These are phyloP conservation scores for Plasmodium fragile DNA, from an alignment of 169 alveolate species.

Conservation along the genomic window DNA sequence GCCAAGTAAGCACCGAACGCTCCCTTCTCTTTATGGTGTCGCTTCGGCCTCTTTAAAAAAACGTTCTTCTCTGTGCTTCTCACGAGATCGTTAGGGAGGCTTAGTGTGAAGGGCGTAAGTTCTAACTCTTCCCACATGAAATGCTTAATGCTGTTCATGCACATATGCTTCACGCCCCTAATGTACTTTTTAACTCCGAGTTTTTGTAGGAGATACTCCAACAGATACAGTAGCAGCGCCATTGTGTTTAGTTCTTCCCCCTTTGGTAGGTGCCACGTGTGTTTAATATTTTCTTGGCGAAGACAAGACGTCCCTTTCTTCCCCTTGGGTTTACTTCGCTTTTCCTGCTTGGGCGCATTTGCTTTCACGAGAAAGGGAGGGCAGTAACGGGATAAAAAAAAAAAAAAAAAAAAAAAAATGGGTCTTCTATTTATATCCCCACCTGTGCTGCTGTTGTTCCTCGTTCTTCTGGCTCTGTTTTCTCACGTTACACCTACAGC, in stretches of 20 bases:
- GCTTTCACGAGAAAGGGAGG: neutral
- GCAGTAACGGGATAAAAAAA: neutral
- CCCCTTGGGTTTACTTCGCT: neutral
- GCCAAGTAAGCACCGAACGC: neutral
- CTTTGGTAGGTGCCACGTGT: neutral
- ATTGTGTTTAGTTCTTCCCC: neutral
- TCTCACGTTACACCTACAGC: neutral
- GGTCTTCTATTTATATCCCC: neutral
- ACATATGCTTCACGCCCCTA: slow-evolving; percentile 1
- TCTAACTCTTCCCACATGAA: slow-evolving; percentile 26
- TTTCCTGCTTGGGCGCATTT: neutral
- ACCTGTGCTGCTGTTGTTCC: neutral
- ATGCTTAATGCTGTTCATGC: slow-evolving; percentile 18
- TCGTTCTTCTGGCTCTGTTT: neutral
- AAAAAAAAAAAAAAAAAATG: neutral
- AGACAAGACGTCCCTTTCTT: neutral
- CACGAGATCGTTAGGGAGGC: neutral
- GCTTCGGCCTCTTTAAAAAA: neutral
- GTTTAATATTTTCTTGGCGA: neutral
- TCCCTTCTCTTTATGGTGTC: neutral
- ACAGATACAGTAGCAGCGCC: neutral
- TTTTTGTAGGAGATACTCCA: neutral
- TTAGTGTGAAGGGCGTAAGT: neutral
- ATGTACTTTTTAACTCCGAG: slow-evolving; percentile 1
- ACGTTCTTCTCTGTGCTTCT: neutral